Evolutionary conservation across 2,329 filamentous ascomycete genomes (phyloP).

Genomic region (Xylaria sp.): DNA sequence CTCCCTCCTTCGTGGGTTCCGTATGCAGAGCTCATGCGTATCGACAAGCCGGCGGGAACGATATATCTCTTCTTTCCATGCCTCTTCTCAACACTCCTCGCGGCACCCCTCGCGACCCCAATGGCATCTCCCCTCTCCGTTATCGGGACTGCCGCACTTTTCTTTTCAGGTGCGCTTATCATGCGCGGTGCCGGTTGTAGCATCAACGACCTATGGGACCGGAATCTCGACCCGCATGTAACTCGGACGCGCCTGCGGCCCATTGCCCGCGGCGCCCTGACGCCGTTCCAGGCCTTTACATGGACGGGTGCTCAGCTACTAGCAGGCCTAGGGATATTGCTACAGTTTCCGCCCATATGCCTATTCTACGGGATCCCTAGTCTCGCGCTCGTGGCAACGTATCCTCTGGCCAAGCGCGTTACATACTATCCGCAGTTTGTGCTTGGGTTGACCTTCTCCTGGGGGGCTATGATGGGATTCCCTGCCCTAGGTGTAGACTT

Average conservation of each 20-base stretch:
- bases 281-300: conserved; percentile 74
- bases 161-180: conserved; percentile 80
- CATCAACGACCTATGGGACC: conserved; percentile 92
- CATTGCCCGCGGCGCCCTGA: conserved; percentile 81
- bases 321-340: conserved; percentile 75
- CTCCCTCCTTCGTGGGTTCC: conserved; percentile 78
- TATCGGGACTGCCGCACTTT: conserved; percentile 73
- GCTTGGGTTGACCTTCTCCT: conserved; percentile 86
- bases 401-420: conserved; percentile 85
- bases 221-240: conserved; percentile 85
- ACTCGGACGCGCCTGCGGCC: conserved; percentile 80
- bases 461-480: conserved; percentile 90
- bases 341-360: conserved; percentile 80
- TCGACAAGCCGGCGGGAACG: conserved; percentile 84
- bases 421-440: conserved; percentile 90
- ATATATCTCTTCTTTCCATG: conserved; percentile 90
- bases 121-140: conserved; percentile 70
- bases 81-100: conserved; percentile 84
- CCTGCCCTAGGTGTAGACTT: conserved; percentile 83
- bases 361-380: conserved; percentile 83
- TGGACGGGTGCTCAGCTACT: conserved; percentile 82
- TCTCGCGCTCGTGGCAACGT: conserved; percentile 76
- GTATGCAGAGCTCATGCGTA: conserved; percentile 82
- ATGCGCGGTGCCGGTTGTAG: conserved; percentile 91
- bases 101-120: conserved; percentile 74